These are phyloP conservation scores for Boletellus sp. DNA, from an alignment of 768 basidiomycete genomes.

Conservation along the genomic window DNA sequence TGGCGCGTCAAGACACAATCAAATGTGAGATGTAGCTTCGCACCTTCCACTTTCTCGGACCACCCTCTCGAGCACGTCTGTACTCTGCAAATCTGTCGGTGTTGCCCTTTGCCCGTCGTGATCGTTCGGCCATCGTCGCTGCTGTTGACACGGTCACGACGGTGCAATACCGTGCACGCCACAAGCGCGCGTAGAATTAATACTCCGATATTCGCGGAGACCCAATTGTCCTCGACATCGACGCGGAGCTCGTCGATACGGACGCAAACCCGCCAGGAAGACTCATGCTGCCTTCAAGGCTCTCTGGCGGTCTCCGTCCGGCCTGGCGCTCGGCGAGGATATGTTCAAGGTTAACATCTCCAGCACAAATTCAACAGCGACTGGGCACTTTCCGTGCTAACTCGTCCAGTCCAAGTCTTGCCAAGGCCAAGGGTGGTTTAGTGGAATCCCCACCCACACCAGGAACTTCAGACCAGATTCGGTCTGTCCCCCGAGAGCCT, in stretches of 20 bases:
- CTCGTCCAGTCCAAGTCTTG: conserved; percentile 8
- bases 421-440: neutral
- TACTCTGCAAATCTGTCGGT: conserved; percentile 54
- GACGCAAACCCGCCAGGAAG: neutral
- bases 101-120: conserved; percentile 22
- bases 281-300: conserved; percentile 49
- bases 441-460: neutral
- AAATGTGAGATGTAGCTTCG: conserved; percentile 8
- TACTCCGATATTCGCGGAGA: conserved; percentile 24
- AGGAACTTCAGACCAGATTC: conserved; percentile 6
- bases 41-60: conserved; percentile 57
- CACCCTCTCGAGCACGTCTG: conserved; percentile 58
- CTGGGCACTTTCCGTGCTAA: conserved; percentile 26
- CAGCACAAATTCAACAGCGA: conserved; percentile 37
- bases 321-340: conserved; percentile 40
- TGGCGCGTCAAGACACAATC: conserved; percentile 23
- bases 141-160: neutral
- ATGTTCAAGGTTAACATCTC: conserved; percentile 31
- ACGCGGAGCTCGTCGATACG: conserved; percentile 6
- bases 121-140: conserved; percentile 25
- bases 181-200: conserved; percentile 27
- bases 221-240: neutral
- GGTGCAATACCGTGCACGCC: conserved; percentile 12
- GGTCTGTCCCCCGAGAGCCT: conserved; percentile 49
- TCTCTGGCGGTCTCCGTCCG: conserved; percentile 43